Conservation (phyloP, 2,329 filamentous ascomycete genomes). For the Scytalidium lignicola region DNA sequence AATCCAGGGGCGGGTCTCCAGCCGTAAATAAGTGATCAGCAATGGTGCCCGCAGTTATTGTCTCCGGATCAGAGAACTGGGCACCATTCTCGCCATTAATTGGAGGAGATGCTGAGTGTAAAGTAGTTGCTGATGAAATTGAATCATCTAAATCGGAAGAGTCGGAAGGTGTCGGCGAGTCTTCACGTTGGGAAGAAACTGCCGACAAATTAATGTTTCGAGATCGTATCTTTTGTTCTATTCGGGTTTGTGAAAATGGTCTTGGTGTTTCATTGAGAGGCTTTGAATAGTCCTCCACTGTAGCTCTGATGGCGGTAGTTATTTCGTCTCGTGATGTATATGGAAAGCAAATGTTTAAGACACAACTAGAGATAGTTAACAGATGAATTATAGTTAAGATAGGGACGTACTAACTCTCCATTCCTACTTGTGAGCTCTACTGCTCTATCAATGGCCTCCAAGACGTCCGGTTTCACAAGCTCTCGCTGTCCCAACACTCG, state of each 20-base stretch:
- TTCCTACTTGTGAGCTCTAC: conserved; percentile 85
- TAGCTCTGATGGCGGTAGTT: conserved; percentile 79
- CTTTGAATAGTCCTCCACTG: conserved; percentile 79
- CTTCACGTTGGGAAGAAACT: conserved; percentile 25
- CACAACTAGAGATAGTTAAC: conserved; percentile 38
- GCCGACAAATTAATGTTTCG: conserved; percentile 42
- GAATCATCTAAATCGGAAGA: conserved; percentile 41
- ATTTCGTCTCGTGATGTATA: conserved; percentile 97
- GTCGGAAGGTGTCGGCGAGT: conserved; percentile 42
- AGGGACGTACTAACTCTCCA: conserved; percentile 52
- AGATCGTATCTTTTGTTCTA: conserved; percentile 77
- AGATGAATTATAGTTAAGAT: not conserved
- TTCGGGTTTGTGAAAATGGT: conserved; percentile 82
- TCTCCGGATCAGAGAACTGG: conserved; percentile 71
- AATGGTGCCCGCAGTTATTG: conserved; percentile 77
- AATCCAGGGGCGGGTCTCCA: conserved; percentile 78
- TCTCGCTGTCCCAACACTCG: conserved; percentile 80
- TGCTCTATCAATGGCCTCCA: conserved; percentile 81
- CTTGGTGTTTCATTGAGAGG: conserved; percentile 61
- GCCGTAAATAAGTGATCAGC: conserved; percentile 85
- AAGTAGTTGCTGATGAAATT: conserved; percentile 55
- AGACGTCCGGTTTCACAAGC: conserved; percentile 78
- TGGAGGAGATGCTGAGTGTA: conserved; percentile 28
- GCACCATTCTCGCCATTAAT: conserved; percentile 27
- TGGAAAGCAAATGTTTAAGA: conserved; percentile 94